Percentiles rank a stretch among this genome's conserved stretches.
Conservation (phyloP, 352 stramenopile species). For the Phytophthora chlamydospora region DNA sequence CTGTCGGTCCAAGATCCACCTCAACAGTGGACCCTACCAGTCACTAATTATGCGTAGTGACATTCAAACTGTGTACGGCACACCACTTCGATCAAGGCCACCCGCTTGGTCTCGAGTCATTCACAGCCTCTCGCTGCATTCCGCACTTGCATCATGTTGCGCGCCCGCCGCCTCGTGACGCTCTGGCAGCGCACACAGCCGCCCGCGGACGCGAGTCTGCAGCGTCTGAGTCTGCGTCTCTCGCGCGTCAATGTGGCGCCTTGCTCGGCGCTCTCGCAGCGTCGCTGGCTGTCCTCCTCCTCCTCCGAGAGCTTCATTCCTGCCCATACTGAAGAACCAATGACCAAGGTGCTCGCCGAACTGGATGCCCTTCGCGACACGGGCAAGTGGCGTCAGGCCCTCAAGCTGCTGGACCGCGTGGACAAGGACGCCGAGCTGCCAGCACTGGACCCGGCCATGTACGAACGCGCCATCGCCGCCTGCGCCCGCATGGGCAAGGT, state of each 20-base stretch:
- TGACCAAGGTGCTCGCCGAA: conserved; percentile 43
- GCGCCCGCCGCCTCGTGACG: conserved; percentile 43
- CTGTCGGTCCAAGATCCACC: conserved; percentile 4
- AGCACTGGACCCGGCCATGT: conserved; percentile 69
- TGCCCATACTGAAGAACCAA: conserved; percentile 21
- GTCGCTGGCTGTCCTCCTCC: conserved; percentile 30
- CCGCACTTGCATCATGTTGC: conserved; percentile 29
- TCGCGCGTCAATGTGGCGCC: conserved; percentile 11
- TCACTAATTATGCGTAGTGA: not conserved
- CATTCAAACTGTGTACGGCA: no score
- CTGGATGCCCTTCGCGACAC: conserved; percentile 58
- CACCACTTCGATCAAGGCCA: no score
- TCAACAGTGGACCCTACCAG: no score
- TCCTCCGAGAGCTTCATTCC: conserved; percentile 20
- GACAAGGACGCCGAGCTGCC: conserved; percentile 63
- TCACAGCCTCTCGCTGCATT: conserved; percentile 2
- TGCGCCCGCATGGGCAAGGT: conserved; percentile 85
- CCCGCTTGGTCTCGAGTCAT: not conserved
- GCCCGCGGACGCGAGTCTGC: conserved; percentile 19
- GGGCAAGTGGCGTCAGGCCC: conserved; percentile 75
- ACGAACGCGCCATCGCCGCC: conserved; percentile 78
- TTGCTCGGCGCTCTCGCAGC: conserved; percentile 2
- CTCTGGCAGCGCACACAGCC: conserved; percentile 39
- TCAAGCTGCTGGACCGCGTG: conserved; percentile 74
- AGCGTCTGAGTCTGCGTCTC: conserved; percentile 21